Evolutionary conservation across 352 stramenopile genomes (phyloP).

Genomic region (Pythium angustatum): DNA sequence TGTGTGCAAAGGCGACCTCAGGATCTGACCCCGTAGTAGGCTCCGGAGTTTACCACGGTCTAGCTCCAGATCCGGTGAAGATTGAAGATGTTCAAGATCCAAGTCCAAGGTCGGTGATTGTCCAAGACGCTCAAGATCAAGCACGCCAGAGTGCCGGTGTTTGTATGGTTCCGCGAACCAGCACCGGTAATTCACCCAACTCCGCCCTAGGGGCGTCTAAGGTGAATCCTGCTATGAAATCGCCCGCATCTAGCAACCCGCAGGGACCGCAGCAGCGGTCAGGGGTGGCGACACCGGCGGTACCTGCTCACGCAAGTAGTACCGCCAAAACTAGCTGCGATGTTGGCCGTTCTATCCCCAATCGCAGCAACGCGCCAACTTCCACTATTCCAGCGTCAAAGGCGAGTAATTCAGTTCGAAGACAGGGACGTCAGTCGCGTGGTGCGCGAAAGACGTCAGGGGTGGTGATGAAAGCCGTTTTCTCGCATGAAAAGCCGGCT

Average conservation of each 20-base stretch:
- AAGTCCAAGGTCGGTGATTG: not conserved
- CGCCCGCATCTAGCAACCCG: constrained; percentile 2
- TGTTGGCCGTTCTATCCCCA: not conserved
- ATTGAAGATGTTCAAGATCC: not conserved
- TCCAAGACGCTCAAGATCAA: not conserved
- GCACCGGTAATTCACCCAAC: not conserved
- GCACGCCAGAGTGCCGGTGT: not conserved
- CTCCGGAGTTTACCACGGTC: no score
- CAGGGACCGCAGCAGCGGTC: not conserved
- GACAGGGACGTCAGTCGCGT: not conserved
- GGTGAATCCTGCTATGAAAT: constrained; percentile 1
- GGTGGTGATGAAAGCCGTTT: not conserved
- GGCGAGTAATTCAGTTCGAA: not conserved
- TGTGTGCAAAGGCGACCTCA: no score
- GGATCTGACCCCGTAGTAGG: no score
- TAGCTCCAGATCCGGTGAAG: no score
- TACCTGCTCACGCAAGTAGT: not conserved
- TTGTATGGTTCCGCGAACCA: no score
- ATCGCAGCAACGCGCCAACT: constrained; percentile 1
- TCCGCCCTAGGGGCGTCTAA: not conserved
- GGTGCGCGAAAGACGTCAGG: not conserved
- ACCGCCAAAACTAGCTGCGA: constrained; percentile 1
- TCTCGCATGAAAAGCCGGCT: not conserved
- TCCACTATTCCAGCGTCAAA: not conserved
- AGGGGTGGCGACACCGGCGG: constrained; percentile 11